Base-by-base conservation (phyloP, 2,329 filamentous ascomycete genomes). In the Colletotrichum tropicicola region DNA sequence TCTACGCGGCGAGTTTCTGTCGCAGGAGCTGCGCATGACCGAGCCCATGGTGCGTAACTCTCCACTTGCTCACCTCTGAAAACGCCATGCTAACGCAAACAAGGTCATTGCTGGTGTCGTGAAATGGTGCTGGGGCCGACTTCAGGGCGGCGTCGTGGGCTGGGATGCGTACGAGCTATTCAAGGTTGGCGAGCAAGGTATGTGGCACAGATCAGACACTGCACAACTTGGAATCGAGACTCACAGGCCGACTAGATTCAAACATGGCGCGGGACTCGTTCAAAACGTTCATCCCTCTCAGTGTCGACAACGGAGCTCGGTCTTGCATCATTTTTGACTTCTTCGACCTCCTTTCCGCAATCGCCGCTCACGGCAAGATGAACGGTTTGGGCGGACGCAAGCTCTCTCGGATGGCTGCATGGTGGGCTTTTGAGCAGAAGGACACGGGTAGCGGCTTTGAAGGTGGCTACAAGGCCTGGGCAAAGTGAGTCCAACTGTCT, bases 91-190 rank as follows among this genome's bases (percentile, higher is more conserved):
- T 61, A 28, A 47, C 45, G 55, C 62, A 19, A 25, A 51, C 71
- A 28, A 97, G 93, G 94, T 97, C 60, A 87, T 99, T 57, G 94
- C 94, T 69, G 96, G 94, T 72, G 94, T 98, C 43, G 85, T 96
- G 69, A 99, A 98, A 83, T 99, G 96, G 96, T 98, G 95, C 78
- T 99, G 96, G 96, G 94, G 93, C 76, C 89, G 96, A 79, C 83
- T 99, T 53, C 89, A 91, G 43, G 93, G 94, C 64, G 96, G 96
- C 73, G 90, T 99, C 13, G 94, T 99, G 35, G 94, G 93, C 62
- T 98, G 96, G 96, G 94, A 98, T 73, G 93, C 93, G 43, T 99
- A 99, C 75, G 94, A 98, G 76, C 86, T 97, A 21, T 99, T 99
- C 84, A 94, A 92, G 73, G 91, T 97, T 69, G 96, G 96, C 75